Base-by-base conservation (phyloP, 2,329 filamentous ascomycete genomes). In the Raffaelea ambrosiae region DNA sequence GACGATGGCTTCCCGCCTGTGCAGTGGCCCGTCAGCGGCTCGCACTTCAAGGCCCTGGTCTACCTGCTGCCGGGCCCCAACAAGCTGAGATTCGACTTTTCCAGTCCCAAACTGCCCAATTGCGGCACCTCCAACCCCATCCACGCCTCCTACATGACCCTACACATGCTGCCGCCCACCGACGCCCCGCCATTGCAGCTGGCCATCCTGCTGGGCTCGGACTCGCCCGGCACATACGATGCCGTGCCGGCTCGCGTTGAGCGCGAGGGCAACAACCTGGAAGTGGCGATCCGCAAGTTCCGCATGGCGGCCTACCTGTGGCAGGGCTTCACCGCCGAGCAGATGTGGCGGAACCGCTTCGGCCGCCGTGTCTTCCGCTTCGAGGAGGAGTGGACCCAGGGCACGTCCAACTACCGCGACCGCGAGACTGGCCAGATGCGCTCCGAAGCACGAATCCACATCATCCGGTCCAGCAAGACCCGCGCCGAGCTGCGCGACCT, bases 311-410 rank as follows among this genome's bases (percentile, higher is more conserved):
- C 88, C 21, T 96, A 97, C 62, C 73, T 97, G 14, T 97, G 93
- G 90, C 93, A 98, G 63, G 88, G 90, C 8, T 97, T 95, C 59
- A 97, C 91, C 0, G 88, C 88, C 7, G 93, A 98, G 63, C 90
- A 97, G 63, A 97, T 97, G 91, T 85, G 81, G 63, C 83, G 88
- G 53, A 86, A 95, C 62, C 86, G 84, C 51, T 80, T 97, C 55
- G 89, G 90, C 10, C 79, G 91, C 50, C 81, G 91, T 49, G 83
- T 80, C 46, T 97, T 96, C 64, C 78, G 90, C 40, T 90, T 95
- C 53, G 93, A 97, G 58, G 93, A 98, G 64, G 87, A 95, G 61
- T 97, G 93, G 93, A 86, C 86, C 51, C 80, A 81, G 3, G 90
- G 90, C 8, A 86, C 87, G 2, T 74, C 88, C 50, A 91, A 86